Evolutionary conservation across 371 early-diverging fungal genomes (phyloP).

Genomic region (Apophysomyces ossiformis): DNA sequence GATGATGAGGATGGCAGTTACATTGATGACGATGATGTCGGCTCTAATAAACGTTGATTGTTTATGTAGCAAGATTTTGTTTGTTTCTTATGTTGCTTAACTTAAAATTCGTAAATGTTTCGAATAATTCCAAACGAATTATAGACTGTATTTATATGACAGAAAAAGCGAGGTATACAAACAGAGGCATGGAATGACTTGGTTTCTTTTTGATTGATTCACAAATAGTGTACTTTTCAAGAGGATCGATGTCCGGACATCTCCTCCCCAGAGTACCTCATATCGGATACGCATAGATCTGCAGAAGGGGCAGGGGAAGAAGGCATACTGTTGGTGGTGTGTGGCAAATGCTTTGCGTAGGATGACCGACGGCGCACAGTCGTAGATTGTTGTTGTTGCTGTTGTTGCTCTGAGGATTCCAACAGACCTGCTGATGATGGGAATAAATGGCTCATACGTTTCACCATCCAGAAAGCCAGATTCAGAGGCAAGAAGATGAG

Average conservation of each 20-base stretch:
- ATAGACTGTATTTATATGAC: no score
- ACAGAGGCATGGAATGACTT: neutral
- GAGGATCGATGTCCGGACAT: neutral
- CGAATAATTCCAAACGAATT: no score
- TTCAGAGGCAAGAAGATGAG: constrained; percentile 35
- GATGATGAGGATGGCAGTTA: neutral
- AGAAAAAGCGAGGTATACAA: no score
- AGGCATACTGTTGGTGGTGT: neutral
- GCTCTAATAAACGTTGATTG: no score
- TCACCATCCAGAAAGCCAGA: constrained; percentile 20
- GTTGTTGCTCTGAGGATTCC: neutral
- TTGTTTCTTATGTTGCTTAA: no score
- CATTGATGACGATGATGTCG: no score
- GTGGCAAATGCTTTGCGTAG: neutral
- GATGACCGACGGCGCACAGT: neutral
- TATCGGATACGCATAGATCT: neutral
- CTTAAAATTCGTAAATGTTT: no score
- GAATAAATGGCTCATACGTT: neutral
- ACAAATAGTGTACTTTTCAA: neutral
- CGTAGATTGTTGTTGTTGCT: neutral
- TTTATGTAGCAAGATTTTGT: no score
- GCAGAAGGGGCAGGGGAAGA: neutral
- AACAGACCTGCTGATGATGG: neutral
- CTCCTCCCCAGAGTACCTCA: neutral
- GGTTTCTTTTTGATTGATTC: neutral